phyloP scores from a whole-genome alignment of 2,329 filamentous ascomycete species.

The Aaosphaeria arxii region DNA sequence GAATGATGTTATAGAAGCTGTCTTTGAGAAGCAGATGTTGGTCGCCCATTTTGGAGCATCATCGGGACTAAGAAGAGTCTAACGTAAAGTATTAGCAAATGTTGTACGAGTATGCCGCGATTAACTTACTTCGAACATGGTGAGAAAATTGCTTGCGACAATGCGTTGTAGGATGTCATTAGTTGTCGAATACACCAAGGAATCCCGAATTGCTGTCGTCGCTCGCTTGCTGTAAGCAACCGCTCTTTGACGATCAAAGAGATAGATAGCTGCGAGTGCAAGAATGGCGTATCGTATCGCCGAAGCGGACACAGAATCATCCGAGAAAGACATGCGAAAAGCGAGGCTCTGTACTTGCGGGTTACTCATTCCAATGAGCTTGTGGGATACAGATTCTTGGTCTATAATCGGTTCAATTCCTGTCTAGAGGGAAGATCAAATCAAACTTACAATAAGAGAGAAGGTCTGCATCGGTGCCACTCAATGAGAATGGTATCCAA shows the following conservation, averaged over 20 bases:
- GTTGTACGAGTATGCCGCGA: neutral
- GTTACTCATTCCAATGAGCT: constrained; percentile 5
- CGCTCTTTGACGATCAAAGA: constrained; percentile 3
- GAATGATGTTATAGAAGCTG: neutral
- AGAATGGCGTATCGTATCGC: constrained; percentile 9
- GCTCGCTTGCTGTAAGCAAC: constrained; percentile 7
- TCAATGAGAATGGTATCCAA: constrained; percentile 5
- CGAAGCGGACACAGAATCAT: constrained; percentile 4
- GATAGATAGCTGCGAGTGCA: constrained; percentile 9
- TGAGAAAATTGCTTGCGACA: constrained; percentile 8
- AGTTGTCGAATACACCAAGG: neutral
- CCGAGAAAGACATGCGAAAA: constrained; percentile 9
- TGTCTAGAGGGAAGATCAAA: too few species aligned
- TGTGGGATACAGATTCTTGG: constrained; percentile 3
- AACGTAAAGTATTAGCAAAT: neutral
- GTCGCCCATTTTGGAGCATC: constrained; percentile 1
- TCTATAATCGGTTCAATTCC: constrained; percentile 4
- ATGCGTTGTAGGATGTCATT: constrained; percentile 8
- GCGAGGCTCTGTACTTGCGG: constrained; percentile 4
- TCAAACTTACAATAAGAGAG: constrained; percentile 8
- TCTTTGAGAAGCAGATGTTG: constrained; percentile 6
- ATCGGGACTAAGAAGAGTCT: neutral
- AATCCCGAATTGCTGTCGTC: neutral
- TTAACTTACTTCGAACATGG: constrained; percentile 10
- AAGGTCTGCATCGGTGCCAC: constrained; percentile 3